Evolutionary conservation across 306 rosid species (phyloP).

Genomic region (Cicer bijugum): DNA sequence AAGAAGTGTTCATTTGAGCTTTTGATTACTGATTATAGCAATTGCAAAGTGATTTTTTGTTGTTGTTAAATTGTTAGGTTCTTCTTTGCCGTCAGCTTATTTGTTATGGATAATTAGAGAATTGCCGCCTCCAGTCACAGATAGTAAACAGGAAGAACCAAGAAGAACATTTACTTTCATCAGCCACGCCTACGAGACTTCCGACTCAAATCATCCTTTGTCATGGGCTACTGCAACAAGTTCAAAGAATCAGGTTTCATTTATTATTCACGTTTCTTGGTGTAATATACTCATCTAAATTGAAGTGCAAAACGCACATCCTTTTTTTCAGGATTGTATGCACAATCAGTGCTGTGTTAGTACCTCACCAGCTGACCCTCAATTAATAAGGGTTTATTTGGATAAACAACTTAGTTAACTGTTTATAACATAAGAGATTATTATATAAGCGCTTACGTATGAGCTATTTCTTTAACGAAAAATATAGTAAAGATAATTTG

Average conservation of each 20-base stretch:
- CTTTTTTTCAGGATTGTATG: not conserved
- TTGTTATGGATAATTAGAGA: conserved; percentile 74
- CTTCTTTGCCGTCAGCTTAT: conserved; percentile 69
- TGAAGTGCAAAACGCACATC: not conserved
- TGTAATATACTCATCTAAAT: not conserved
- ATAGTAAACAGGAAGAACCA: conserved; percentile 51
- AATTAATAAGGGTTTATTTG: not conserved
- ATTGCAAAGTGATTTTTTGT: not conserved
- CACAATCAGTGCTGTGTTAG: not conserved
- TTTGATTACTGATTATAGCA: conserved; percentile 17
- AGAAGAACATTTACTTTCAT: conserved; percentile 55
- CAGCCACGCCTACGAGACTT: conserved; percentile 48
- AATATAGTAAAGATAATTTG: too few relatives aligned
- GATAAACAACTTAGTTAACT: too few relatives aligned
- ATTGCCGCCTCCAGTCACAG: conserved; percentile 57
- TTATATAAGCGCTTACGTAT: too few relatives aligned
- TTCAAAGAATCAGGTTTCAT: conserved; percentile 63
- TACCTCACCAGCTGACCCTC: not conserved
- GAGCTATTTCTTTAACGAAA: too few relatives aligned
- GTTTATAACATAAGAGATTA: too few relatives aligned
- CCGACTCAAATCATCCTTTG: conserved; percentile 42
- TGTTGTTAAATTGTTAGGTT: conserved; percentile 50
- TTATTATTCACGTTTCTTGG: conserved; percentile 12
- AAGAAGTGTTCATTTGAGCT: not conserved
- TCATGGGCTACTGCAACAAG: conserved; percentile 50